A percentile compares a stretch with the other conserved stretches of the same genome.
phyloP scores from a whole-genome alignment of 2,329 filamentous ascomycete species.

The Coniochaeta sp. region DNA sequence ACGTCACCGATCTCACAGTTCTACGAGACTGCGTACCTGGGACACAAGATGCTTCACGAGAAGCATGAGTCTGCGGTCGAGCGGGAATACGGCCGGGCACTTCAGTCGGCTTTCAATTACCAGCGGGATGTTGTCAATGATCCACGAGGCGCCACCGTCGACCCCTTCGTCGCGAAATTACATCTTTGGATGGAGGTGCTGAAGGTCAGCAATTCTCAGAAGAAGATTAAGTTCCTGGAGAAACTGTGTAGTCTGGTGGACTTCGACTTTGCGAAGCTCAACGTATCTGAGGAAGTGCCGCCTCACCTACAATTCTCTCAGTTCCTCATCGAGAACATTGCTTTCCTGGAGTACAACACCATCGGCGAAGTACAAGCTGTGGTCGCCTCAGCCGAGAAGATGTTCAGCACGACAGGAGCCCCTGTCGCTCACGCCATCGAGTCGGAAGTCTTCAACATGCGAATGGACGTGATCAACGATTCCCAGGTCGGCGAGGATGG shows the following conservation, averaged over 20 bases:
- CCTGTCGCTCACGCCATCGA: constrained; percentile 84
- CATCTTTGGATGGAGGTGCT: constrained; percentile 79
- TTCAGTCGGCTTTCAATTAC: constrained; percentile 81
- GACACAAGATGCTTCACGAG: constrained; percentile 77
- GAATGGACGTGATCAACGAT: constrained; percentile 39
- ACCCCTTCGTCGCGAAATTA: constrained; percentile 71
- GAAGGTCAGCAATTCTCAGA: constrained; percentile 84
- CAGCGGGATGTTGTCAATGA: constrained; percentile 76
- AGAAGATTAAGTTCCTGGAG: constrained; percentile 79
- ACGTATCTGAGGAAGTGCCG: constrained; percentile 49
- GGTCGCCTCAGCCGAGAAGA: constrained; percentile 71
- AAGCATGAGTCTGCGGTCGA: constrained; percentile 95
- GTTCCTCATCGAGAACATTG: constrained; percentile 86
- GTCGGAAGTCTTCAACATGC: constrained; percentile 69
- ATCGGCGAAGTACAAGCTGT: constrained; percentile 76
- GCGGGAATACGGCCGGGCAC: constrained; percentile 85
- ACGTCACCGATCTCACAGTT: constrained; percentile 75
- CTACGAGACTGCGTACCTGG: constrained; percentile 72
- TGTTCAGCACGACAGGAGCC: constrained; percentile 77
- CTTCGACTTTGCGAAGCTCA: constrained; percentile 72
- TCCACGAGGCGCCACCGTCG: constrained; percentile 62
- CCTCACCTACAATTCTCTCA: constrained; percentile 70
- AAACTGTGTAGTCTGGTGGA: constrained; percentile 75
- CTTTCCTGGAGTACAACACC: constrained; percentile 83
- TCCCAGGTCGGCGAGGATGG: constrained; percentile 10